A percentile compares a stretch with the other conserved stretches of the same genome.
Conservation (phyloP, 78 protist species). For the Dictyostelium firmibasis region DNA sequence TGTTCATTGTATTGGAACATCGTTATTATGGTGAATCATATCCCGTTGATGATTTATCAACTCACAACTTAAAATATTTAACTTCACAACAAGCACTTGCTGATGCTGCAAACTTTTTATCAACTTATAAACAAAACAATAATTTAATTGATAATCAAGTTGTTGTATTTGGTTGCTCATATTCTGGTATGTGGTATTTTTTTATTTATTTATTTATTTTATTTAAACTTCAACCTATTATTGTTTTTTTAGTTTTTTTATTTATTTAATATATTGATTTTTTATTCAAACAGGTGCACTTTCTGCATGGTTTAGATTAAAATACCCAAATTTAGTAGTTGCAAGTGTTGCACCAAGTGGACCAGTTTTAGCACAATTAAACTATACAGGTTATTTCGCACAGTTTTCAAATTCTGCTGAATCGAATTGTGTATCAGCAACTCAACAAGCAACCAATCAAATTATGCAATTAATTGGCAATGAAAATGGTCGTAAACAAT, state of each 20-base stretch:
- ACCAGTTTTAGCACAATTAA: constrained; percentile 79
- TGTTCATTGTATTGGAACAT: constrained; percentile 70
- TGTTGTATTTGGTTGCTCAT: constrained; percentile 80
- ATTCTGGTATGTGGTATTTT: not conserved
- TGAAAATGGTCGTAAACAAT: not conserved
- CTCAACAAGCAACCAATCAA: constrained; percentile 34
- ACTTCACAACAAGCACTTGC: constrained; percentile 75
- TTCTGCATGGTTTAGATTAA: constrained; percentile 48
- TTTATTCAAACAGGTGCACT: too few relatives aligned
- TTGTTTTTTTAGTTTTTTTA: too few relatives aligned
- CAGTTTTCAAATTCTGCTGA: constrained; percentile 37
- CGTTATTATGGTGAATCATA: constrained; percentile 66
- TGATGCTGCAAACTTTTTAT: constrained; percentile 76
- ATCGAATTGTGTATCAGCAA: constrained; percentile 41
- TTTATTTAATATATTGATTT: too few relatives aligned
- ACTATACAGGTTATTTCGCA: constrained; percentile 68
- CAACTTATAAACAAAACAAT: constrained; percentile 7
- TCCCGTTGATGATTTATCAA: constrained; percentile 51
- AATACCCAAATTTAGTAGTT: constrained; percentile 41
- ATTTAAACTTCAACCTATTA: too few relatives aligned
- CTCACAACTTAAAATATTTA: constrained; percentile 36
- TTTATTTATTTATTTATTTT: not conserved
- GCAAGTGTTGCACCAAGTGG: constrained; percentile 76
- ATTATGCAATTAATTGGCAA: not conserved
- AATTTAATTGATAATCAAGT: not conserved